Evolutionary conservation across 2,329 filamentous ascomycete genomes (phyloP), one percentile per base, ranked within the genome.

Genomic region (Davidsoniella virescens): DNA sequence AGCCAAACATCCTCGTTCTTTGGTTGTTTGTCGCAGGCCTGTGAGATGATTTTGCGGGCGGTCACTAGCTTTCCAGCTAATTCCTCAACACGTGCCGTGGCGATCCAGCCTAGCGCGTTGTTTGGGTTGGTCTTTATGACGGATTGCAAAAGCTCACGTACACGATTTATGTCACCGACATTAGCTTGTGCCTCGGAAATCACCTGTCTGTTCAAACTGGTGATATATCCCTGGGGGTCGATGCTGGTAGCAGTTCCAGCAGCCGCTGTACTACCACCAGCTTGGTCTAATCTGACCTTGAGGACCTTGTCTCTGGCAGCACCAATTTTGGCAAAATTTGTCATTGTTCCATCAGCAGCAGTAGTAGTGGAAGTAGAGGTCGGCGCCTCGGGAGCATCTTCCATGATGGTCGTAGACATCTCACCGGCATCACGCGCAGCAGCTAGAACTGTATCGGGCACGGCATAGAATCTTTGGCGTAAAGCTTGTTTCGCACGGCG

Each of bases 61-160:
- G 87, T 83, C 5, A 93, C 87, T 51, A 85, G 83, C 65, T 93
- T 94, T 42, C 90, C 90, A 2, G 92, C 92, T 54, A 93, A 71
- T 63, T 96, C 88, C 64, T 98, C 93, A 44, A 98, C 66, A 59
- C 92, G 79, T 14, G 90, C 87, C 3, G 92, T 85, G 4, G 93
- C 92, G 58, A 98, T 93, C 84, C 93, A 98, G 17, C 87, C 92
- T 8, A 92, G 85, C 0, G 85, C 87, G 61, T 96, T 93, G 55
- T 86, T 88, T 2, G 90, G 86, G 63, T 98, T 98, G 6, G 90
- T 95, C 66, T 92, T 93, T 63, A 94, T 93, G 44, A 96, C 92
- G 0, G 90, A 96, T 61, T 94, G 87, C n/a, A 98, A 70, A 36
- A 98, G 73, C 55, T 88, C 82, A 55, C 92, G 79, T 16, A 93